phyloP scores from a whole-genome alignment of 768 basidiomycete genomes.

The Tephrocybe rancida region DNA sequence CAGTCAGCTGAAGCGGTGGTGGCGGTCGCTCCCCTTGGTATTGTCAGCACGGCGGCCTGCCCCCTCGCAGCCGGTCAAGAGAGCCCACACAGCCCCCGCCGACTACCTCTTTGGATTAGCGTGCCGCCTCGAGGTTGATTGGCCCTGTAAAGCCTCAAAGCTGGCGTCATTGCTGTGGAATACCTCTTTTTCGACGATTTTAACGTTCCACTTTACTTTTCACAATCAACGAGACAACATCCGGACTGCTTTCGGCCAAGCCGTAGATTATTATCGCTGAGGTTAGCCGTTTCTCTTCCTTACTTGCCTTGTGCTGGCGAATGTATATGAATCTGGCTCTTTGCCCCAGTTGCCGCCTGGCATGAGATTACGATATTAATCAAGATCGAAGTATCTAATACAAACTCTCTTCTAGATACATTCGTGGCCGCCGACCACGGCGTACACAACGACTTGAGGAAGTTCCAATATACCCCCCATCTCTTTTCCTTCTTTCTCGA shows the following conservation, averaged over 20 bases:
- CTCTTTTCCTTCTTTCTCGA: background rate
- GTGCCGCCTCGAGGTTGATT: slow-evolving; percentile 7
- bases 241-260: background rate
- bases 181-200: slow-evolving; percentile 6
- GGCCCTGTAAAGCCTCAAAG: slow-evolving; percentile 5
- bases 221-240: slow-evolving; percentile 3
- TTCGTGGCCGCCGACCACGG: background rate
- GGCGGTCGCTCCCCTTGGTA: slow-evolving; percentile 14
- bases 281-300: slow-evolving; percentile 8
- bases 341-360: background rate
- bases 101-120: slow-evolving; percentile 4
- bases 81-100: no score
- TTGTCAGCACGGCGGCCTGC: slow-evolving; percentile 7
- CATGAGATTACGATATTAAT: slow-evolving; percentile 7
- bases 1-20: slow-evolving; percentile 14
- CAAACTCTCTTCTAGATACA: slow-evolving; percentile 10
- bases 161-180: background rate
- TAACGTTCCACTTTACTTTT: background rate
- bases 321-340: slow-evolving; percentile 9
- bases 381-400: slow-evolving; percentile 4
- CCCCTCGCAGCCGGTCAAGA: slow-evolving; percentile 1
- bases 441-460: background rate
- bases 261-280: slow-evolving; percentile 6
- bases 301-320: background rate
- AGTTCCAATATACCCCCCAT: slow-evolving; percentile 6